Evolutionary conservation across 1,284 basidiomycete genomes (phyloP).

Genomic region (Apiotrichum sp.): DNA sequence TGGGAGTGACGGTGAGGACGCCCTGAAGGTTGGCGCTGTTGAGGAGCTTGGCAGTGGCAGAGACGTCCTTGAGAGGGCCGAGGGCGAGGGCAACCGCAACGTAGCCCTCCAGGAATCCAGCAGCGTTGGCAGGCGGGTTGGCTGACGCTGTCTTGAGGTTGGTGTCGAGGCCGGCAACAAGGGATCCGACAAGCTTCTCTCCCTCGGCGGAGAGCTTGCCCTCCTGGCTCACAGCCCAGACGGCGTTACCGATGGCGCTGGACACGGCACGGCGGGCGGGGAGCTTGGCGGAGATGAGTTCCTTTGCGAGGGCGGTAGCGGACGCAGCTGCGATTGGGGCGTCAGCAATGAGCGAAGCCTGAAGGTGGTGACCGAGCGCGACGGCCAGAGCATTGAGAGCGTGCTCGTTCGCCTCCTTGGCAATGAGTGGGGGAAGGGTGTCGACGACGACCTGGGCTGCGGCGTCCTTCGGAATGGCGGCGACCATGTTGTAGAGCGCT

Average conservation of each 20-base stretch:
- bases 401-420: slow-evolving; percentile 69
- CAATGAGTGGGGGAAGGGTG: slow-evolving; percentile 56
- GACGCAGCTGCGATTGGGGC: slow-evolving; percentile 50
- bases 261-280: slow-evolving; percentile 54
- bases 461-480: slow-evolving; percentile 54
- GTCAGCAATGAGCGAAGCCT: slow-evolving; percentile 51
- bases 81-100: slow-evolving; percentile 65
- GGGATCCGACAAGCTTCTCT: slow-evolving; percentile 51
- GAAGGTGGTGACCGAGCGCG: slow-evolving; percentile 59
- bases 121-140: slow-evolving; percentile 56
- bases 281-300: slow-evolving; percentile 60
- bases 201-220: slow-evolving; percentile 46
- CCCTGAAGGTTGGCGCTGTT: slow-evolving; percentile 37
- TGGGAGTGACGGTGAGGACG: slow-evolving; percentile 50
- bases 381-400: slow-evolving; percentile 56
- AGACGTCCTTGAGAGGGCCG: slow-evolving; percentile 51
- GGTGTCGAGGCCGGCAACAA: slow-evolving; percentile 61
- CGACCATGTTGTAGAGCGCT: slow-evolving; percentile 70
- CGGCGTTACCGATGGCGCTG: slow-evolving; percentile 52
- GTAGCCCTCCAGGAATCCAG: slow-evolving; percentile 75
- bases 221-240: slow-evolving; percentile 47
- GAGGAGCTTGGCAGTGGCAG: slow-evolving; percentile 25
- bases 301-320: slow-evolving; percentile 56
- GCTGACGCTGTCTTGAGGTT: slow-evolving; percentile 55
- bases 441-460: slow-evolving; percentile 55